Conservation (phyloP, 1,284 basidiomycete genomes). For the Dichomitus squalens region DNA sequence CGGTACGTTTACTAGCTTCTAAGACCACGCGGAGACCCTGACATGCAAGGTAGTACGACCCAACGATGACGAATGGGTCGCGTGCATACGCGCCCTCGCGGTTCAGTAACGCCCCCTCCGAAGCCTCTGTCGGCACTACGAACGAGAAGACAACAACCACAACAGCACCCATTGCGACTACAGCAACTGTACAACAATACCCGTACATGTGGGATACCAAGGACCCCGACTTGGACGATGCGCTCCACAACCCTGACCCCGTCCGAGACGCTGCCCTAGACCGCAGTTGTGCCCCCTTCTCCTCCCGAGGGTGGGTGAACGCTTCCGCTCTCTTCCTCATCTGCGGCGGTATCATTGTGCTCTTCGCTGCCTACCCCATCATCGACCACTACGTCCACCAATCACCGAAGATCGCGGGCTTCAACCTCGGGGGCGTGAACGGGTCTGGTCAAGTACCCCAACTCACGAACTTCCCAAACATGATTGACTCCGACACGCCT, state of each 20-base stretch:
- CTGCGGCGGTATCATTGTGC: conserved; percentile 58
- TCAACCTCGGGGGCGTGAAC: conserved; percentile 78
- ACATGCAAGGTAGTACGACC: conserved; percentile 52
- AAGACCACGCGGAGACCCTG: neutral
- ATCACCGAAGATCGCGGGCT: conserved; percentile 44
- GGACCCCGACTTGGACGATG: conserved; percentile 78
- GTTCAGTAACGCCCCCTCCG: conserved; percentile 65
- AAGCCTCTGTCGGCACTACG: conserved; percentile 50
- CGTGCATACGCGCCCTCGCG: conserved; percentile 48
- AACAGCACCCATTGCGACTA: conserved; percentile 47
- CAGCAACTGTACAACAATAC: conserved; percentile 40
- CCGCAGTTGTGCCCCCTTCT: conserved; percentile 63
- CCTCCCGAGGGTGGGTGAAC: conserved; percentile 76
- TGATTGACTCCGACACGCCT: conserved; percentile 77
- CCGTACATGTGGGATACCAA: conserved; percentile 68
- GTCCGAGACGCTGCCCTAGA: conserved; percentile 58
- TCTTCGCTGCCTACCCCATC: conserved; percentile 84
- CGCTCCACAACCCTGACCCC: conserved; percentile 76
- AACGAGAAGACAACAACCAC: conserved; percentile 47
- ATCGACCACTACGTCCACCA: conserved; percentile 50
- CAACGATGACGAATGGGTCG: conserved; percentile 45
- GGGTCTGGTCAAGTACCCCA: conserved; percentile 70
- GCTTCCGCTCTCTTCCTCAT: conserved; percentile 61
- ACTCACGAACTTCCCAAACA: conserved; percentile 54
- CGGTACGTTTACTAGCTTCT: conserved; percentile 42